These are phyloP conservation scores for Pyrenochaeta sp. DNA, from an alignment of 2,329 filamentous ascomycete genomes.

Conservation along the genomic window DNA sequence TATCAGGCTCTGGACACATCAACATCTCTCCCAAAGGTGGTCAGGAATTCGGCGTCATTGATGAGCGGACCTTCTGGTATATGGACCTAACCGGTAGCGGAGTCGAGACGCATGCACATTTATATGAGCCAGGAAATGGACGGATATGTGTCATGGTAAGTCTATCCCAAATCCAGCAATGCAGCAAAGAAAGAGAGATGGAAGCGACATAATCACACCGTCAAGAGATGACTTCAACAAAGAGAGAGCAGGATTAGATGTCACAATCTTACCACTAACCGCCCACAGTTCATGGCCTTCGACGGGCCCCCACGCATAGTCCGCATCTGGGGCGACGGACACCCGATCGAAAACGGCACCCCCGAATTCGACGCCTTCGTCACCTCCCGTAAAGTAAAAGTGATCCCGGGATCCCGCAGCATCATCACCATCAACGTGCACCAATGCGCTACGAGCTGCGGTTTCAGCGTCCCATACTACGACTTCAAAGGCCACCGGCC, in stretches of 20 bases:
- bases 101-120: slow-evolving; percentile 55
- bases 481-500: slow-evolving; percentile 53
- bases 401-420: slow-evolving; percentile 49
- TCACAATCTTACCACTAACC: neutral
- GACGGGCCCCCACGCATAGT: slow-evolving; percentile 54
- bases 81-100: slow-evolving; percentile 55
- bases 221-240: too few relatives aligned
- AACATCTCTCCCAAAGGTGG: slow-evolving; percentile 59
- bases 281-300: slow-evolving; percentile 51
- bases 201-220: too few relatives aligned
- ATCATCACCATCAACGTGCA: slow-evolving; percentile 55
- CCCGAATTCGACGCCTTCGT: slow-evolving; percentile 48
- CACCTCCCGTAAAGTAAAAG: slow-evolving; percentile 40
- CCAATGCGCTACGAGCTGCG: slow-evolving; percentile 55
- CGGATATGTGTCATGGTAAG: slow-evolving; percentile 49
- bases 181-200: too few relatives aligned
- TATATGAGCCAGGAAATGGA: slow-evolving; percentile 54
- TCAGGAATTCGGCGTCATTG: slow-evolving; percentile 47
- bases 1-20: slow-evolving; percentile 53
- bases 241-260: too few relatives aligned
- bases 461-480: slow-evolving; percentile 55
- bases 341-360: slow-evolving; percentile 50
- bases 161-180: neutral
- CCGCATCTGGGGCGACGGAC: slow-evolving; percentile 53
- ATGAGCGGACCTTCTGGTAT: slow-evolving; percentile 52